Conservation (phyloP, 495 filamentous ascomycete species). For the Hypomontagnella monticulosa region DNA sequence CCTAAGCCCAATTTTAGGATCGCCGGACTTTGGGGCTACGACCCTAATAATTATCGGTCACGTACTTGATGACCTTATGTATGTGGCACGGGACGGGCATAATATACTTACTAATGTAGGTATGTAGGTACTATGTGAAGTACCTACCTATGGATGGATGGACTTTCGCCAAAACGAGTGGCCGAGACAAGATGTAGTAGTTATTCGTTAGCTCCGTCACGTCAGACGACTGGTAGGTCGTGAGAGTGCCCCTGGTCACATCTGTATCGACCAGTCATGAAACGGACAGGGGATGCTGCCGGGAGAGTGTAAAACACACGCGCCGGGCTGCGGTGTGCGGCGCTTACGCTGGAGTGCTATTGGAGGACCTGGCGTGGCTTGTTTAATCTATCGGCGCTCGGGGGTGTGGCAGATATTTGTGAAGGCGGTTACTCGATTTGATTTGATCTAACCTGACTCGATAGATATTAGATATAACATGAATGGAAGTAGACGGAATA, state of each 20-base stretch:
- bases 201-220: slow-evolving; percentile 1
- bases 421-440: neutral
- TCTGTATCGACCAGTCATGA: slow-evolving; percentile 36
- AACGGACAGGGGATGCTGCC: slow-evolving; percentile 31
- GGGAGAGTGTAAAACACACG: slow-evolving; percentile 37
- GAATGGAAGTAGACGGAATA: no score
- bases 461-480: no score
- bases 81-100: neutral
- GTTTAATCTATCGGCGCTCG: slow-evolving; percentile 18
- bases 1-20: neutral
- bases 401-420: slow-evolving; percentile 13
- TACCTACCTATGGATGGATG: no score
- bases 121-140: neutral
- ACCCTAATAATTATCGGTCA: slow-evolving; percentile 12
- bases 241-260: slow-evolving; percentile 21
- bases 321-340: slow-evolving; percentile 36
- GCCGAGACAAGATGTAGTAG: neutral
- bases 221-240: slow-evolving; percentile 10
- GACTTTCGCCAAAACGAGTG: neutral
- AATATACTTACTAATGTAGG: no score
- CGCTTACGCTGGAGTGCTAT: slow-evolving; percentile 31
- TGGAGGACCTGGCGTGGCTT: slow-evolving; percentile 18
- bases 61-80: neutral
- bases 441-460: no score
- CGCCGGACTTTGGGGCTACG: neutral